Conservation (phyloP, 192 early-diverging fungal species). For the Podila verticillata region DNA sequence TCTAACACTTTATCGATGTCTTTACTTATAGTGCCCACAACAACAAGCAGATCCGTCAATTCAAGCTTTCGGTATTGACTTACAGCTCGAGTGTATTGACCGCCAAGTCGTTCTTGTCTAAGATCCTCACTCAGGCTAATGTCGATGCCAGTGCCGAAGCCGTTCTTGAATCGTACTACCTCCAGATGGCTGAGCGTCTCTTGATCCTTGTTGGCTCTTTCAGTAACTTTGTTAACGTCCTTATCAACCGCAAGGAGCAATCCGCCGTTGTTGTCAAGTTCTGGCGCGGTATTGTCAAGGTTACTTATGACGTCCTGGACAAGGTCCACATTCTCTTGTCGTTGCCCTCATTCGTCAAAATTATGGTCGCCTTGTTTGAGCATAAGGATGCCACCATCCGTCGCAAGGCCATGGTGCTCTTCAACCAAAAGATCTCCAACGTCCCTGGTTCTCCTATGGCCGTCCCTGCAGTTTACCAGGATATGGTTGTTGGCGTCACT, state of each 20-base stretch:
- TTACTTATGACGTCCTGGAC: slow-evolving; percentile 78
- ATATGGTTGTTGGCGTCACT: slow-evolving; percentile 60
- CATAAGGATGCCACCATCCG: slow-evolving; percentile 72
- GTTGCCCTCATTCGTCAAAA: slow-evolving; percentile 76
- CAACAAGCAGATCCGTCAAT: slow-evolving; percentile 70
- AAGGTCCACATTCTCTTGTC: slow-evolving; percentile 82
- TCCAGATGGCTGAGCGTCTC: slow-evolving; percentile 63
- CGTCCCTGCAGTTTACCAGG: slow-evolving; percentile 54
- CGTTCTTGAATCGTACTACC: slow-evolving; percentile 57
- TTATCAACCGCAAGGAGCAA: slow-evolving; percentile 36
- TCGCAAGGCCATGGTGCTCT: slow-evolving; percentile 77
- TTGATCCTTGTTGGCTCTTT: slow-evolving; percentile 67
- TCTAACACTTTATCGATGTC: not conserved
- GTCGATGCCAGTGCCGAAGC: slow-evolving; percentile 38
- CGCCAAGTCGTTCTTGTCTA: slow-evolving; percentile 62
- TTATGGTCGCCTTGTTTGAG: slow-evolving; percentile 68
- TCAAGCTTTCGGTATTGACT: slow-evolving; percentile 67
- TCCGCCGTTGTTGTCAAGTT: slow-evolving; percentile 52
- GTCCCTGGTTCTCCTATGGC: slow-evolving; percentile 54
- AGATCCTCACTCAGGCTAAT: slow-evolving; percentile 51
- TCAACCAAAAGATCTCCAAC: slow-evolving; percentile 72
- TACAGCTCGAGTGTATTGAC: slow-evolving; percentile 63
- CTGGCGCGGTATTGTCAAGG: slow-evolving; percentile 62
- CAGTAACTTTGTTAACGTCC: slow-evolving; percentile 52
- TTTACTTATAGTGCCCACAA: slow-evolving; percentile 38